Evolutionary conservation across 345 rosid genomes (phyloP), one percentile per base, ranked within the genome.

Genomic region (Salix dunnii): DNA sequence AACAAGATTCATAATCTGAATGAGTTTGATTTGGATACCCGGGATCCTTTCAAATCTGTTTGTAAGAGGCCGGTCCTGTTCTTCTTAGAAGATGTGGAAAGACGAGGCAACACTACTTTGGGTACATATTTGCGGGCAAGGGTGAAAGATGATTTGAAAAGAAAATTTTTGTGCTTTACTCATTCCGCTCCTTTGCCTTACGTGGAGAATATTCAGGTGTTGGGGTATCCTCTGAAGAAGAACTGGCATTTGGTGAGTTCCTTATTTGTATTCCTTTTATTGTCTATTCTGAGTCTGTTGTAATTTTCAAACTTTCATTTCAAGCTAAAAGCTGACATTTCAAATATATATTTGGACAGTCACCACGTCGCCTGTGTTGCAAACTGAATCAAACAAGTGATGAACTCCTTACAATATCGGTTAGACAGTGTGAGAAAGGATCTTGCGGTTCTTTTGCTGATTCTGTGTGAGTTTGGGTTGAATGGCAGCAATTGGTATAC

Each of bases 1-100:
- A 94, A 91, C 63, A 83, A 82, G 55, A 79, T 91, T 70, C 74
- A 77, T 33, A 84, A 86, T 3, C 86, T 80, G 17, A 65, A 74
- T 61, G 98, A 94, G 77, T 94, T 94, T 85, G 98, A 94, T 88
- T 81, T 90, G 60, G 98, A 94, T 83, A 89, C 85, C 1, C 87
- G 89, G 86, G 85, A 83, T 78, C 88, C 97, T 12, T 35, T 77
- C 63, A 87, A 79, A 70, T 91, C 97, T 80, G 71, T 87, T 55
- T 91, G 92, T 82, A 71, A 91, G 80, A 87, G 78, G 75, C 88
- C 94, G 0, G 49, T 85, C 51, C 81, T 84, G 14, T 91, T 91
- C 77, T 88, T 85, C 86, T 83, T 91, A 67, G 84, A 91, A 76
- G 89, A 88, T 71, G 68, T 84, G 17, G 71, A 58, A 55, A 80